Percentiles rank a stretch among this genome's conserved stretches.
Conservation (phyloP, 805 yeast genomes). For the Starmerella vaccinii region DNA sequence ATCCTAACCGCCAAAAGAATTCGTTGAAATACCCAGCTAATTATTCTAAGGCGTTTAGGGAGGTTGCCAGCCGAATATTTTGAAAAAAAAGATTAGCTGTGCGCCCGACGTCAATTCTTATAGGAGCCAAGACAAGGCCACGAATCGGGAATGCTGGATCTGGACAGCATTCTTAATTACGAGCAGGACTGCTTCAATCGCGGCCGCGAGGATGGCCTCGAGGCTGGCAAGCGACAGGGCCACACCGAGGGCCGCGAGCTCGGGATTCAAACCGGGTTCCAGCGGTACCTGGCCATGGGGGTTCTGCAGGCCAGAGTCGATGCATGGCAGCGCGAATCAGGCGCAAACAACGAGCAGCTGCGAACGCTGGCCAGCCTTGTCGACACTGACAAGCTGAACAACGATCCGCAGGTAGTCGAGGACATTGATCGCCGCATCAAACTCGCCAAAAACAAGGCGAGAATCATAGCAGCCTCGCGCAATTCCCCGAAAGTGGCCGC, state of each 20-base stretch:
- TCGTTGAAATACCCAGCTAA: too few relatives aligned
- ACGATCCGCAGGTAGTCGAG: conserved; percentile 44
- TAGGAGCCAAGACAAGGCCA: too few relatives aligned
- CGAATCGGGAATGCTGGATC: conserved; percentile 12
- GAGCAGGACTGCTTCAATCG: conserved; percentile 39
- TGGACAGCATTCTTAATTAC: conserved; percentile 21
- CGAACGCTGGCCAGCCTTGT: conserved; percentile 25
- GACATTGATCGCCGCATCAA: conserved; percentile 42
- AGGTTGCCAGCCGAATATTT: too few relatives aligned
- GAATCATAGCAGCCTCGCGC: conserved; percentile 38
- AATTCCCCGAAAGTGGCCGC: conserved; percentile 27
- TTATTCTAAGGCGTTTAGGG: too few relatives aligned
- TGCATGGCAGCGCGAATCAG: conserved; percentile 26
- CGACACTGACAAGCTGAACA: conserved; percentile 34
- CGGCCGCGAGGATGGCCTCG: conserved; percentile 64
- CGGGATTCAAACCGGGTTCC: conserved; percentile 44
- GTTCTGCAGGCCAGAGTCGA: conserved; percentile 46
- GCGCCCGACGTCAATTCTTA: too few relatives aligned
- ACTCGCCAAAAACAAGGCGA: conserved; percentile 52
- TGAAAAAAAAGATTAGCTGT: too few relatives aligned
- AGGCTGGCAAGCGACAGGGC: conserved; percentile 50
- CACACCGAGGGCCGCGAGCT: conserved; percentile 68
- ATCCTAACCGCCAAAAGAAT: neutral
- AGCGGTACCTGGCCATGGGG: conserved; percentile 50
- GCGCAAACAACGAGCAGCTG: conserved; percentile 9